A percentile compares a stretch with the other conserved stretches of the same genome.
These are phyloP conservation scores for Bipolaris zeicola DNA, from an alignment of 2,329 filamentous ascomycete genomes.

Conservation along the genomic window DNA sequence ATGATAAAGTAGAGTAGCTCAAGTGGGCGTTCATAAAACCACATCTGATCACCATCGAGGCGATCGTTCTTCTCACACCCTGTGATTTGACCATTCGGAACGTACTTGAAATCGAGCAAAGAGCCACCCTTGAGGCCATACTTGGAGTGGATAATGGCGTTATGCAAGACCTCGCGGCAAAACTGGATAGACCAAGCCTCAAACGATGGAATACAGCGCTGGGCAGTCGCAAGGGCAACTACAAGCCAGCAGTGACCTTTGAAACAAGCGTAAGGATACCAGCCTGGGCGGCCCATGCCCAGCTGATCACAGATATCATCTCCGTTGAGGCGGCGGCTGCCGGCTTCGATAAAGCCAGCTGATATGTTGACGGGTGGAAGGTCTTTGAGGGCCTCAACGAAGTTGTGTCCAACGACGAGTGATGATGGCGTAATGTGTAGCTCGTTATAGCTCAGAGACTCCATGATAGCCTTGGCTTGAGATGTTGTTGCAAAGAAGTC, in stretches of 20 bases:
- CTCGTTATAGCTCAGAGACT: background rate
- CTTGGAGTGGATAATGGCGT: background rate
- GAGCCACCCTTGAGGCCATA: background rate
- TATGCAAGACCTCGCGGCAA: background rate
- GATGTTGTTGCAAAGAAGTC: background rate
- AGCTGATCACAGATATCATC: background rate
- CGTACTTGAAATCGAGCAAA: conserved; percentile 1
- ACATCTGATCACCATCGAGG: background rate
- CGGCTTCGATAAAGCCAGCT: background rate
- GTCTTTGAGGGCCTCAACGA: background rate
- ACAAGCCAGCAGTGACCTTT: background rate
- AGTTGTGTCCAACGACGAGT: background rate
- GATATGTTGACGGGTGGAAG: conserved; percentile 1
- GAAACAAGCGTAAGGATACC: conserved; percentile 2
- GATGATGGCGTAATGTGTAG: background rate
- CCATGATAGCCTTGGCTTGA: background rate
- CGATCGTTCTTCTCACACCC: conserved; percentile 1
- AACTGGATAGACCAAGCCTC: background rate
- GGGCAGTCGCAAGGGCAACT: background rate
- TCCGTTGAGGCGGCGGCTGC: background rate
- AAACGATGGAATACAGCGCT: background rate
- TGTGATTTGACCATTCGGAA: background rate
- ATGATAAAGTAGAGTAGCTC: conserved; percentile 1
- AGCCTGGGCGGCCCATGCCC: background rate
- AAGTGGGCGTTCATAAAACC: conserved; percentile 1